Evolutionary conservation across 495 filamentous ascomycete species (phyloP).

Genomic region (Neurospora sp.): DNA sequence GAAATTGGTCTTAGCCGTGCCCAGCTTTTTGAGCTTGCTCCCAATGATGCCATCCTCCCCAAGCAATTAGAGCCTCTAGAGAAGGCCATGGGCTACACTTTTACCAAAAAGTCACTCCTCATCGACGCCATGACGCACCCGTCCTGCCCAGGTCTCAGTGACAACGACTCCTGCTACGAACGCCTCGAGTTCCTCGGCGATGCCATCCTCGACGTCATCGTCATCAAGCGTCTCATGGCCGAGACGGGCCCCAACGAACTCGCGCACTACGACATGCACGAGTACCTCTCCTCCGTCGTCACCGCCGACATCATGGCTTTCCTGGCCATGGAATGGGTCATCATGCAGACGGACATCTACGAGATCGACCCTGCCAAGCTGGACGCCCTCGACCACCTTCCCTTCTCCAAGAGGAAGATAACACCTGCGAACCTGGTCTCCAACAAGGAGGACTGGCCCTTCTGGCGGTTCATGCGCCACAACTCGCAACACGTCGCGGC

Average conservation of each 20-base stretch:
- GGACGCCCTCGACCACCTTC: conserved; percentile 6
- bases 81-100: conserved; percentile 55
- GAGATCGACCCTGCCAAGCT: conserved; percentile 9
- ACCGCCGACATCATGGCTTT: conserved; percentile 89
- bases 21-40: conserved; percentile 23
- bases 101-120: conserved; percentile 60
- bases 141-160: conserved; percentile 40
- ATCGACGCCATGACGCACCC: conserved; percentile 79
- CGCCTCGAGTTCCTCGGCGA: conserved; percentile 90
- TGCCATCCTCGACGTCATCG: conserved; percentile 68
- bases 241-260: conserved; percentile 29
- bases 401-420: not conserved
- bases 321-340: conserved; percentile 50
- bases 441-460: conserved; percentile 24
- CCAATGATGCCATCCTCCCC: conserved; percentile 16
- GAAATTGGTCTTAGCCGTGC: conserved; percentile 22
- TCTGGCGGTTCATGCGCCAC: conserved; percentile 65
- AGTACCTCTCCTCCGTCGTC: conserved; percentile 62
- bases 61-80: conserved; percentile 36
- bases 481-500: conserved; percentile 30
- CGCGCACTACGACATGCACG: conserved; percentile 58
- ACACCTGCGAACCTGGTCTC: not conserved
- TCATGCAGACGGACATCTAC: conserved; percentile 18
- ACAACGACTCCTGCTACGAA: conserved; percentile 57
- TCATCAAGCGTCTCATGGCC: conserved; percentile 40